Percentiles rank a stretch among this genome's conserved stretches.
Conservation (phyloP, 768 basidiomycete species). For the Mycena pura region DNA sequence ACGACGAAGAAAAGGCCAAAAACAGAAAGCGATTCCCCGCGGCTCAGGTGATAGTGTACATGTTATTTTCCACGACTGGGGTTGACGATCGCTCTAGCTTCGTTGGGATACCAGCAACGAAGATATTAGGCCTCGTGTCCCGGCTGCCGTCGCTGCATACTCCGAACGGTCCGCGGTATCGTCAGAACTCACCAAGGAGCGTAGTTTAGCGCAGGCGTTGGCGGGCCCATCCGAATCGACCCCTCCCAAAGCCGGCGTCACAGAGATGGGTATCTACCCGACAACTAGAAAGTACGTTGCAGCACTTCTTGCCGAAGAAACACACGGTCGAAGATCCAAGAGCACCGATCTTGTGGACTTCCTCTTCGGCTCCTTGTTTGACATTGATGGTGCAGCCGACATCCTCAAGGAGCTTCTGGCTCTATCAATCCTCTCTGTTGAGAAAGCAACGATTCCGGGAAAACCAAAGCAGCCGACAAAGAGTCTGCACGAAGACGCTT, state of each 20-base stretch:
- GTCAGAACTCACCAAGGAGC: not conserved
- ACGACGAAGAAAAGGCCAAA: no score
- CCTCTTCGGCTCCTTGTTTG: slow-evolving; percentile 9
- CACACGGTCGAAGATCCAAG: not conserved
- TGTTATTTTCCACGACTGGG: not conserved
- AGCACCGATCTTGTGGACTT: slow-evolving; percentile 4
- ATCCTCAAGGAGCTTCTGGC: slow-evolving; percentile 6
- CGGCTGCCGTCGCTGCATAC: no score
- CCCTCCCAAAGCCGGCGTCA: not conserved
- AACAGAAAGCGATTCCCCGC: not conserved
- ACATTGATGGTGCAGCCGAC: not conserved
- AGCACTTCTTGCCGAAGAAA: slow-evolving; percentile 4
- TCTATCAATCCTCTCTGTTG: slow-evolving; percentile 4
- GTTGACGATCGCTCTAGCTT: slow-evolving; percentile 1
- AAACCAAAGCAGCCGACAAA: not conserved
- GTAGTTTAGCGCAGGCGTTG: not conserved
- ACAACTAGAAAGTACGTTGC: no score
- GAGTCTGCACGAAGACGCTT: not conserved
- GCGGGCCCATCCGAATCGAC: not conserved
- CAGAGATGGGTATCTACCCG: no score
- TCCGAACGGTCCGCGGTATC: no score
- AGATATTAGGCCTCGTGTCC: no score
- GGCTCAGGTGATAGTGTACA: not conserved
- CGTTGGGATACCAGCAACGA: not conserved
- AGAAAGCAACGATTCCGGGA: not conserved